A percentile compares a stretch with the other conserved stretches of the same genome.
phyloP scores from a whole-genome alignment of 148 eudicot species.

The Polygonum maritimum region DNA sequence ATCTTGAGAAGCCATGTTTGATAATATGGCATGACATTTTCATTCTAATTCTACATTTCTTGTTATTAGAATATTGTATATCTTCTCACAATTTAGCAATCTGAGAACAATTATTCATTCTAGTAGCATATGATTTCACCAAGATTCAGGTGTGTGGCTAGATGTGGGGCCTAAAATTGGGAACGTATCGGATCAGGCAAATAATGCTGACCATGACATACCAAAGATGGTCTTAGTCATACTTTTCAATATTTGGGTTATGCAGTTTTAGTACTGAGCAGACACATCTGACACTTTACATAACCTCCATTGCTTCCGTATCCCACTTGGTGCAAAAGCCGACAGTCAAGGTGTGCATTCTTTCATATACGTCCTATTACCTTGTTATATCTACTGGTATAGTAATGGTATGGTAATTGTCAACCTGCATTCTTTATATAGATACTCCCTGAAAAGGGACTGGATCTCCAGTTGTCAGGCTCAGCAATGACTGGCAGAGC shows the following conservation, averaged over 20 bases:
- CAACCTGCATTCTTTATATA: slow-evolving; percentile 18
- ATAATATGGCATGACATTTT: not conserved
- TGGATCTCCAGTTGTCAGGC: slow-evolving; percentile 70
- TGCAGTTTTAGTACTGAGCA: slow-evolving; percentile 83
- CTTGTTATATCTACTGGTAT: not conserved
- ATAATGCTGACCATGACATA: not conserved
- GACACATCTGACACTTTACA: slow-evolving; percentile 56
- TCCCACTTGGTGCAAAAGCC: slow-evolving; percentile 72
- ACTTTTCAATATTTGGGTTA: not conserved
- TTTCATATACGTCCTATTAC: not conserved
- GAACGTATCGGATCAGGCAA: not conserved
- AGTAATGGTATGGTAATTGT: not conserved
- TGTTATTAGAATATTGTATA: not conserved
- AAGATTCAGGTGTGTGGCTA: not conserved
- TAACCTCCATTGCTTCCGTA: slow-evolving; percentile 79
- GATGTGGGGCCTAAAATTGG: too few species aligned
- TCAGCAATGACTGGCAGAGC: slow-evolving; percentile 69
- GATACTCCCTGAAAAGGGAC: slow-evolving; percentile 68
- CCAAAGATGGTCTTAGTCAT: not conserved
- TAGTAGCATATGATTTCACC: not conserved
- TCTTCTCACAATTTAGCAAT: not conserved
- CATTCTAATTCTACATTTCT: not conserved
- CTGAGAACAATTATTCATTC: not conserved
- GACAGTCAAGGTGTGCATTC: slow-evolving; percentile 44
- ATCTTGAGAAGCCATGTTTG: not conserved